Evolutionary conservation across 208 protist genomes (phyloP).

Genomic region (Acanthamoeba royreba): DNA sequence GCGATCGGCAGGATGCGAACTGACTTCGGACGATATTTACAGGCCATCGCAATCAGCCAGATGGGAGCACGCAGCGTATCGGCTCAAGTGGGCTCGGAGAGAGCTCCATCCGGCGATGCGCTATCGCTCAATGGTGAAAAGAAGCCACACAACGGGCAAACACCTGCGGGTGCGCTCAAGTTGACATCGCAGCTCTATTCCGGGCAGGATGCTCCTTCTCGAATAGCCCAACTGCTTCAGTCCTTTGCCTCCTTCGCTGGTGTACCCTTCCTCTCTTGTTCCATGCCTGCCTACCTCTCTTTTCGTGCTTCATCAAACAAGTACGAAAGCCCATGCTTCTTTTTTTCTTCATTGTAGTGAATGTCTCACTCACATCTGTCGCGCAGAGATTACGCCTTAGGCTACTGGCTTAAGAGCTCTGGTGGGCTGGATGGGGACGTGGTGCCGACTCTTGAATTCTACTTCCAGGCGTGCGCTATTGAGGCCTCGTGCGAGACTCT

Average conservation of each 20-base stretch:
- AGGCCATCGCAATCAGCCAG: background rate
- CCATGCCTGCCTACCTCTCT: background rate
- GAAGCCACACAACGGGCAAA: background rate
- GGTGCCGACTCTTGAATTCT: slow-evolving; percentile 54
- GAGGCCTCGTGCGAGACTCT: slow-evolving; percentile 37
- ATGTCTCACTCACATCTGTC: background rate
- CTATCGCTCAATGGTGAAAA: background rate
- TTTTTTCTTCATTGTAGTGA: background rate
- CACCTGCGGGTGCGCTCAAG: background rate
- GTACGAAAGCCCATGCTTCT: background rate
- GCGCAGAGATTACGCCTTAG: background rate
- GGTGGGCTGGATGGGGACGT: background rate
- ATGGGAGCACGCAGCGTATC: background rate
- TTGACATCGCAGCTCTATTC: background rate
- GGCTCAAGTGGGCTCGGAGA: background rate
- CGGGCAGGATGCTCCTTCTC: background rate
- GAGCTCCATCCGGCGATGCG: background rate
- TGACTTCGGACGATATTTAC: too few species aligned
- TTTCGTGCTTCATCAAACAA: background rate
- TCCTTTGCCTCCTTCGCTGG: background rate
- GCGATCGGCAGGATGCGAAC: too few species aligned
- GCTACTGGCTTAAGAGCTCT: background rate
- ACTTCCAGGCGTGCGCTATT: slow-evolving; percentile 56
- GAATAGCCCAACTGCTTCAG: background rate
- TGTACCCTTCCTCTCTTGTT: background rate